Evolutionary conservation across 805 yeast species (phyloP), one percentile per base, ranked within the genome.

Genomic region (Candida corydali): DNA sequence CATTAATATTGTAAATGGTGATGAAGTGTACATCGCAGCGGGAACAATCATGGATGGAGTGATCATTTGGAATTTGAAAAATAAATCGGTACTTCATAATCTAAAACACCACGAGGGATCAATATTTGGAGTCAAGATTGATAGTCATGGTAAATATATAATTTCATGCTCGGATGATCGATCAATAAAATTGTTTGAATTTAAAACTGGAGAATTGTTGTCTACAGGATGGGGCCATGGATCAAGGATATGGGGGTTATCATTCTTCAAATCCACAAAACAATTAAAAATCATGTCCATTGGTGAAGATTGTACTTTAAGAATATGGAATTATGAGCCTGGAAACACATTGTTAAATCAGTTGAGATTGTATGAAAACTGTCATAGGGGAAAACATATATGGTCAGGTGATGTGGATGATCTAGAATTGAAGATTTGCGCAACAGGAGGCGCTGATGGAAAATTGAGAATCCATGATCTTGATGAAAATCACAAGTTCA

Each of bases 201-300:
- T 82, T 42, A 50, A 50, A 5, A 52, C 74, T 1, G 91, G 94
- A 1, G 48, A 60, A 8, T 59, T 78, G 23, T 47, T 84, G 26
- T 83, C 91, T 1, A 75, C 80, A 18, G 97, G 96, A 0, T 93
- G 97, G 97, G 98, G 98, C 10, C 98, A 93, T 54, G 81, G 84
- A 1, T 91, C 98, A 0, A 75, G 98, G 53, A 89, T 93, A 27
- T 93, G 98, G 98, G 73, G 75, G 29, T 63, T 91, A 30, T 69
- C 69, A 34, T 86, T 86, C 52, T 73, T 65, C 40, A 40, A 42
- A 3, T 56, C 62, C 4, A n/a, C n/a, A n/a, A 25, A 37, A 11
- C 18, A 32, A 3, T 38, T 54, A 2, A 46, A 35, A 23, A 63
- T 86, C 11, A 78, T 94, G 56, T 78, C 80, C 17, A 80, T 94